These are phyloP conservation scores for Diaporthe sp. DNA, from an alignment of 2,329 filamentous ascomycete species.

Conservation along the genomic window DNA sequence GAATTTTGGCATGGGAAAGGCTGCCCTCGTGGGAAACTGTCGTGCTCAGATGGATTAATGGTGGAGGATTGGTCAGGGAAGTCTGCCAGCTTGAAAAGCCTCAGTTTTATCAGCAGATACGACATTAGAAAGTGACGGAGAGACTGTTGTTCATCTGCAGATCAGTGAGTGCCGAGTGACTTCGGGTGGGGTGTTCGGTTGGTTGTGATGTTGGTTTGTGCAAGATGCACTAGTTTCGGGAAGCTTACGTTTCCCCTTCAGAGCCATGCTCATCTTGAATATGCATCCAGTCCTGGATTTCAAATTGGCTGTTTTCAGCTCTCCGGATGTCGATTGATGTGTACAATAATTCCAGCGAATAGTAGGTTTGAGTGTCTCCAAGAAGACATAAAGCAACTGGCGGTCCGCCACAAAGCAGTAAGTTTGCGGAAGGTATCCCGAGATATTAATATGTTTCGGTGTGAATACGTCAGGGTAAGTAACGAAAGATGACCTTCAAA, in stretches of 20 bases:
- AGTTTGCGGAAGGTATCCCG: neutral
- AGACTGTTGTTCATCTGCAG: neutral
- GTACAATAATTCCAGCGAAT: no score
- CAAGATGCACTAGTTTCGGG: neutral
- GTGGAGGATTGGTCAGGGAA: neutral
- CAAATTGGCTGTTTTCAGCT: no score
- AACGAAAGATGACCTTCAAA: neutral
- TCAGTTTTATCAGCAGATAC: neutral
- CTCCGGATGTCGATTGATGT: no score
- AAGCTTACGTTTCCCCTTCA: no score
- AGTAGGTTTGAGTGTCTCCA: neutral
- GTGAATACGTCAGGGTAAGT: neutral
- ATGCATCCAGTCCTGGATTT: no score
- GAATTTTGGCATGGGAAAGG: neutral
- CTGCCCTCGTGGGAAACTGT: neutral
- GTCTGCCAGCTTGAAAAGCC: neutral
- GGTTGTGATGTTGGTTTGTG: neutral
- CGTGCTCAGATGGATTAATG: neutral
- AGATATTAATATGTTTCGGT: neutral
- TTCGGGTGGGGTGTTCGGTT: neutral
- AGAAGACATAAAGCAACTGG: neutral
- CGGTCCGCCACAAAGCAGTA: neutral
- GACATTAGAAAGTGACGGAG: neutral
- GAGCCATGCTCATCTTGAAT: no score
- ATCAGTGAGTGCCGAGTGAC: neutral